These are phyloP conservation scores for Penicillium fuscoglaucum DNA, from an alignment of 2,329 filamentous ascomycete genomes.

Conservation along the genomic window DNA sequence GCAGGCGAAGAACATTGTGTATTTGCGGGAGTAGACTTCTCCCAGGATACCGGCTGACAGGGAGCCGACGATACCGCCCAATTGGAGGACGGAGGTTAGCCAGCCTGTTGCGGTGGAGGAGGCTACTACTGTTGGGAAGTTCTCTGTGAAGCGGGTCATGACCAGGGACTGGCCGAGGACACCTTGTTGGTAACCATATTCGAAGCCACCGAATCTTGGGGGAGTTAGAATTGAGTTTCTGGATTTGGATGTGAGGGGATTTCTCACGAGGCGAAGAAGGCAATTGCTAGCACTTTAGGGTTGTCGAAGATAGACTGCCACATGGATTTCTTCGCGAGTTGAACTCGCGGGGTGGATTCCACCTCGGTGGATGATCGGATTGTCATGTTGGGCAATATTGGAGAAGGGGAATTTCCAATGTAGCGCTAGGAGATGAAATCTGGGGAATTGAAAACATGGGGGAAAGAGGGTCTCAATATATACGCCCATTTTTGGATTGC, in stretches of 20 bases:
- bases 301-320: slow-evolving; percentile 36
- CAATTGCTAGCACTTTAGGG: slow-evolving; percentile 53
- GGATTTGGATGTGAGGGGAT: no score
- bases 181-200: slow-evolving; percentile 52
- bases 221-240: slow-evolving; percentile 2
- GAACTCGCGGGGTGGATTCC: slow-evolving; percentile 17
- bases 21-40: slow-evolving; percentile 54
- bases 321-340: slow-evolving; percentile 28
- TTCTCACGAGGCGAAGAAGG: slow-evolving; percentile 48
- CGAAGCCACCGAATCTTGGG: slow-evolving; percentile 46
- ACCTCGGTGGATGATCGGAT: slow-evolving; percentile 8
- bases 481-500: background rate
- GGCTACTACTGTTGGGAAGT: slow-evolving; percentile 48
- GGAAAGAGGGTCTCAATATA: slow-evolving; percentile 20
- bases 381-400: slow-evolving; percentile 15
- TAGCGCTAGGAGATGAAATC: slow-evolving; percentile 5
- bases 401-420: background rate
- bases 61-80: slow-evolving; percentile 50
- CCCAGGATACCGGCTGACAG: slow-evolving; percentile 49
- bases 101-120: slow-evolving; percentile 42
- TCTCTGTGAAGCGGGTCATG: slow-evolving; percentile 52
- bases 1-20: slow-evolving; percentile 53
- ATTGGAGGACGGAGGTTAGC: slow-evolving; percentile 55
- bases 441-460: slow-evolving; percentile 10
- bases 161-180: slow-evolving; percentile 49